phyloP scores from a whole-genome alignment of 257 asterid species.

The Solanum stenotomum region DNA sequence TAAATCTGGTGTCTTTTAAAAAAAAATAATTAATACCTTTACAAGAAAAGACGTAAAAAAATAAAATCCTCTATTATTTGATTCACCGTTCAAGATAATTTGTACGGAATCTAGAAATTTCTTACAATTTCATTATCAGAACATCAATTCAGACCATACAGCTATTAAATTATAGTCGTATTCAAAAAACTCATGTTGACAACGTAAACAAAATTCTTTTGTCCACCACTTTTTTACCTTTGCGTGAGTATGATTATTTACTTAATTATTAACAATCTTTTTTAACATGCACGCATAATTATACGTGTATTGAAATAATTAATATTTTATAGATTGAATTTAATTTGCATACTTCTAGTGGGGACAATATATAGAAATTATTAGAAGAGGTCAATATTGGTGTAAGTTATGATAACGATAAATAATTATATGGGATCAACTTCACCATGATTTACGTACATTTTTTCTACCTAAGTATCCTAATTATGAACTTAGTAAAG shows the following conservation, averaged over 20 bases:
- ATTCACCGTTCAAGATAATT: neutral
- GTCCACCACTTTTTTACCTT: neutral
- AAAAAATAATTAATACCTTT: no score
- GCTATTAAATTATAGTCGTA: neutral
- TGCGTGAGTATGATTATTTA: neutral
- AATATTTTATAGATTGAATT: neutral
- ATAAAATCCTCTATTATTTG: neutral
- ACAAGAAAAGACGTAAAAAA: no score
- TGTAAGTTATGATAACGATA: neutral
- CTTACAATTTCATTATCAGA: neutral
- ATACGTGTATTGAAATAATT: neutral
- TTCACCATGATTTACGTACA: constrained; percentile 54
- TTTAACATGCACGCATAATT: neutral
- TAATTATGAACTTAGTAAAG: neutral
- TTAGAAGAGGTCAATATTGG: neutral
- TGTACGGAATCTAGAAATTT: neutral
- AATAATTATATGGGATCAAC: neutral
- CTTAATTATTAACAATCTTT: neutral
- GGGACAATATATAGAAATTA: neutral
- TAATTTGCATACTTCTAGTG: neutral
- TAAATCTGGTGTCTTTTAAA: no score
- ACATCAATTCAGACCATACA: neutral
- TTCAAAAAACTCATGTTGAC: neutral
- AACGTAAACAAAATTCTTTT: neutral
- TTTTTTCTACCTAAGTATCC: neutral